Evolutionary conservation across 345 rosid genomes (phyloP).

Genomic region (Anacardium occidentale): DNA sequence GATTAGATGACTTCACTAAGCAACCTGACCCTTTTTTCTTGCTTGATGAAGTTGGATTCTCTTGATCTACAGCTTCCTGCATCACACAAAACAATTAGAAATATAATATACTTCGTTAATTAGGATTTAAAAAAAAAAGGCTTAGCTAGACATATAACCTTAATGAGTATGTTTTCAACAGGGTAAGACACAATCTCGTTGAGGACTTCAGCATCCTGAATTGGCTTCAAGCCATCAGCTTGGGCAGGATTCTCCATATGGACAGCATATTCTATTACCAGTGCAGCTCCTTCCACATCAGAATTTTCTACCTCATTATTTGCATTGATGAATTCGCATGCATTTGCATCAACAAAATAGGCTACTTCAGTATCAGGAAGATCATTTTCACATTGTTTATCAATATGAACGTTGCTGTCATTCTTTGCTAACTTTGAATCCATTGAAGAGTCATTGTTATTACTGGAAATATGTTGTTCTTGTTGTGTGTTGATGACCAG

Average conservation of each 20-base stretch:
- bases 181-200: slow-evolving; percentile 23
- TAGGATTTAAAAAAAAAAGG: neutral
- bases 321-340: slow-evolving; percentile 14
- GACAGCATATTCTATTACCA: slow-evolving; percentile 17
- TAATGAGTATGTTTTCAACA: slow-evolving; percentile 24
- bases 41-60: slow-evolving; percentile 28
- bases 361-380: slow-evolving; percentile 20
- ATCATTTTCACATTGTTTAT: slow-evolving; percentile 21
- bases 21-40: slow-evolving; percentile 41
- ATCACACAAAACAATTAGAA: slow-evolving; percentile 11
- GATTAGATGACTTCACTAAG: slow-evolving; percentile 29
- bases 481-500: slow-evolving; percentile 20
- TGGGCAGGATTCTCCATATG: slow-evolving; percentile 17
- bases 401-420: neutral
- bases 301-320: slow-evolving; percentile 20
- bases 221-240: slow-evolving; percentile 27
- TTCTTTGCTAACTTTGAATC: slow-evolving; percentile 16
- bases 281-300: slow-evolving; percentile 22
- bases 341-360: slow-evolving; percentile 17
- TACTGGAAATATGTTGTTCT: slow-evolving; percentile 13
- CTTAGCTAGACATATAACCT: slow-evolving; percentile 36
- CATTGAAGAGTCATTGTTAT: slow-evolving; percentile 3
- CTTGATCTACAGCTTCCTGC: slow-evolving; percentile 37
- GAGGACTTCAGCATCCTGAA: slow-evolving; percentile 21
- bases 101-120: slow-evolving; percentile 12